A percentile compares a stretch with the other conserved stretches of the same genome.
phyloP scores from a whole-genome alignment of 129 eudicot species.

The Lactuca sativa region DNA sequence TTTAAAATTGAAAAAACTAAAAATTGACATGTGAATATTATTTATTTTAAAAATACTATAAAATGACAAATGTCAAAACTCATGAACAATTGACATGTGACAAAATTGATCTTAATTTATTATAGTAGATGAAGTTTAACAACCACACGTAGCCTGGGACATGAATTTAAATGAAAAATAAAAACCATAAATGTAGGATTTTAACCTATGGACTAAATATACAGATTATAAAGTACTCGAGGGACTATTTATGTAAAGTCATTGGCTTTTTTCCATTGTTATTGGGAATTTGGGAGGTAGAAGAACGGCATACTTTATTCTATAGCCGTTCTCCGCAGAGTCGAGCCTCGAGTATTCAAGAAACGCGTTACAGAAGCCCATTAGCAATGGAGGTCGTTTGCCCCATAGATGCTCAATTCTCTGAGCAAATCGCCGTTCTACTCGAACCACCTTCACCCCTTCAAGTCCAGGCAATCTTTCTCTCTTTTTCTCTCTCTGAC shows the following conservation, averaged over 20 bases:
- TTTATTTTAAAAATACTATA: too few species aligned
- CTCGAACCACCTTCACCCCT: slow-evolving; percentile 55
- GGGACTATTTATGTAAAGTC: not conserved
- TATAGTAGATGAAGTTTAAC: too few species aligned
- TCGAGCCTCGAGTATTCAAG: slow-evolving; percentile 4
- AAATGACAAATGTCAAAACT: too few species aligned
- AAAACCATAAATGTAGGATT: not conserved
- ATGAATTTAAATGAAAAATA: too few species aligned
- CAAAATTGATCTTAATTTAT: too few species aligned
- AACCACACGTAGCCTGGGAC: too few species aligned
- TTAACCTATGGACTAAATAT: not conserved
- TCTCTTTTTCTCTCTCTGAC: slow-evolving; percentile 1
- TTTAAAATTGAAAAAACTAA: too few species aligned
- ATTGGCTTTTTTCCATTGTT: too few species aligned
- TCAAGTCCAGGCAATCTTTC: slow-evolving; percentile 50
- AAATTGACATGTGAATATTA: too few species aligned
- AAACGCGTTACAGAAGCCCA: slow-evolving; percentile 2
- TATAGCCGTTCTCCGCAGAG: not conserved
- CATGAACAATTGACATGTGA: too few species aligned
- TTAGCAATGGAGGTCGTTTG: slow-evolving; percentile 38
- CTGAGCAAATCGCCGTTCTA: slow-evolving; percentile 59
- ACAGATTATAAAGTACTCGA: not conserved
- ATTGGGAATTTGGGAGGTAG: not conserved
- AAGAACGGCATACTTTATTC: not conserved
- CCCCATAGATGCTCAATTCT: slow-evolving; percentile 50